phyloP scores from a whole-genome alignment of 2,329 filamentous ascomycete genomes.

The Teratosphaeria destructans region DNA sequence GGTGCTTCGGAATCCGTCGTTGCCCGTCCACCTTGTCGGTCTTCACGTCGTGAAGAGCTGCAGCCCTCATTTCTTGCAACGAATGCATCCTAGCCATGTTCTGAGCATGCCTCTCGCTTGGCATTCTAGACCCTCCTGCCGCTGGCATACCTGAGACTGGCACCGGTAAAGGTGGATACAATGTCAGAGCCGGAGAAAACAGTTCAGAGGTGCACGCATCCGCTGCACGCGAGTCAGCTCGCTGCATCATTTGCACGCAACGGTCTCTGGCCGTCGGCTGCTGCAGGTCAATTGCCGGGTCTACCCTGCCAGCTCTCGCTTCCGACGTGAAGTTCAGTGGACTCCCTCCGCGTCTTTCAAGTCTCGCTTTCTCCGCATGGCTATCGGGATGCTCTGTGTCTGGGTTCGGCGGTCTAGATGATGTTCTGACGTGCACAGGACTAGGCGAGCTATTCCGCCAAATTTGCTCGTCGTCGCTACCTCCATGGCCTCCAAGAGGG shows the following conservation, averaged over 20 bases:
- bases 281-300: not conserved
- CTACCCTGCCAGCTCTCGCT: not conserved
- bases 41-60: not conserved
- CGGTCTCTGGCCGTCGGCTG: not conserved
- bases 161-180: conserved; percentile 9
- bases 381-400: not conserved
- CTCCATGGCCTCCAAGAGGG: not conserved
- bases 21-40: not conserved
- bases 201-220: not conserved
- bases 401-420: not conserved
- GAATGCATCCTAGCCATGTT: conserved; percentile 5
- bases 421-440: not conserved
- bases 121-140: not conserved
- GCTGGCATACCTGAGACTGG: conserved; percentile 3
- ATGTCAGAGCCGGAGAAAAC: not conserved
- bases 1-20: conserved; percentile 5
- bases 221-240: not conserved
- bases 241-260: not conserved
- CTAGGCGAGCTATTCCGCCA: not conserved
- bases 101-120: not conserved
- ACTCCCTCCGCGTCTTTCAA: not conserved
- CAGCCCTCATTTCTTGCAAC: conserved; percentile 1
- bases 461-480: not conserved
- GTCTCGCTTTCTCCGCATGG: not conserved
- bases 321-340: not conserved